Evolutionary conservation across 768 basidiomycete species (phyloP), one percentile per base, ranked within the genome.

Genomic region (Auriscalpium orientale): DNA sequence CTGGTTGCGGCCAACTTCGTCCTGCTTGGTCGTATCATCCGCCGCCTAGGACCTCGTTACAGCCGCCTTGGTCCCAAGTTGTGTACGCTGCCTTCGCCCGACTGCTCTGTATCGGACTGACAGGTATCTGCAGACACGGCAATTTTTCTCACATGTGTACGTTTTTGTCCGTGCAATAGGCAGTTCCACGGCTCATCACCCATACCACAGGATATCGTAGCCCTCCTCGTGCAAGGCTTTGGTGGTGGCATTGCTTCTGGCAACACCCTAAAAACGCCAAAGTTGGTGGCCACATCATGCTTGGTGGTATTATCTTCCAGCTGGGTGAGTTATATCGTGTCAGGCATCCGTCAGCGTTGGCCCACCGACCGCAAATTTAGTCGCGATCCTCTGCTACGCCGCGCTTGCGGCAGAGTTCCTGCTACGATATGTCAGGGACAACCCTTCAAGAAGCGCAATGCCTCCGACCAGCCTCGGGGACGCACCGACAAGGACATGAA

Each of bases 1-100:
- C 44, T 65, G 11, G 48, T 63, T 8, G 64, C 64, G 4, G 35
- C 58, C 1, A 61, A 62, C 38, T 63, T 65, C 49, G 45, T 59
- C 12, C 55, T 66, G 38, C 56, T 65, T 6, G 64, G 62, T 33
- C 40, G 20, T 2, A 55, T 66, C 12, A 62, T 57, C 16, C 34
- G 20, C 22, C 37, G 22, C 22, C 53, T 64, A 11, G 65, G 65
- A 13, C 44, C 56, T 2, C 59, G 61, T 45, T 66, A 61, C 48
- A 63, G 62, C 46, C 65, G 65, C 15, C 35, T 65, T 21, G 47
- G 49, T 37, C 56, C 55, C 20, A 49, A 18, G 43, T 11, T 16
- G 40, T 57, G 57, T 62, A 34, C 22, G 56, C 51, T 9, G 44
- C 45, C 13, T 16, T 62, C 63, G 49, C 21, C 10, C 13, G 2